Evolutionary conservation across 176 grass and related monocot genomes (phyloP), one percentile per base, ranked within the genome.

Genomic region (Calamus simplicifolius): DNA sequence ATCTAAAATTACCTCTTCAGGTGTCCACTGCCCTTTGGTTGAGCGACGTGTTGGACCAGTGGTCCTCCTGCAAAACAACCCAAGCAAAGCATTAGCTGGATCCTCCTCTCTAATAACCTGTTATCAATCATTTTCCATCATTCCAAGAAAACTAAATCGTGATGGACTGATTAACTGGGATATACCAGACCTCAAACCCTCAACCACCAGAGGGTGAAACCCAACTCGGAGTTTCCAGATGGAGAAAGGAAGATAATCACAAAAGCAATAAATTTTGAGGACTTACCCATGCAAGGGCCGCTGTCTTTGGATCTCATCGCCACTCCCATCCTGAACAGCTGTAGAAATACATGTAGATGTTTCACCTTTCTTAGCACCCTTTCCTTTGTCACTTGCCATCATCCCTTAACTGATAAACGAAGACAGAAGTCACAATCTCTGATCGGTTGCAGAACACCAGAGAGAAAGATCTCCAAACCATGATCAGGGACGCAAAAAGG

Each of bases 271-370:
- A 35, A 13, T 10, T 43, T 13, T 71, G 57, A 66, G 17, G 6
- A 31, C 10, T 59, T 90, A 90, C 87, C 87, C 87, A 16, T 78
- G 77, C 27, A 73, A 62, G 0, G 68, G 56, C 13, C 71, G 75
- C 70, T 72, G 68, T 35, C 64, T 85, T 59, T 79, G 72, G 50
- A 70, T 71, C 30, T 82, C 79, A 4, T 79, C 31, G 62, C 71
- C 73, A 66, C 58, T 63, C 26, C 59, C 75, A 62, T 82, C 78
- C 16, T 64, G 75, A 48, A 61, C 25, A 79, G 63, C 59, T 19
- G 51, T 66, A 64, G 75, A 35, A 49, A 25, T 53, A 76, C 71
- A 65, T 43, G 35, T 10, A 58, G 75, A 52, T 63, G 61, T 48
- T 63, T 85, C 75, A 19, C 43, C 78, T 65, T n/a, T 73, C 23